Percentiles rank a stretch among this genome's conserved stretches.
Evolutionary conservation across 495 filamentous ascomycete genomes (phyloP).

Genomic region (Xylaria sp.): DNA sequence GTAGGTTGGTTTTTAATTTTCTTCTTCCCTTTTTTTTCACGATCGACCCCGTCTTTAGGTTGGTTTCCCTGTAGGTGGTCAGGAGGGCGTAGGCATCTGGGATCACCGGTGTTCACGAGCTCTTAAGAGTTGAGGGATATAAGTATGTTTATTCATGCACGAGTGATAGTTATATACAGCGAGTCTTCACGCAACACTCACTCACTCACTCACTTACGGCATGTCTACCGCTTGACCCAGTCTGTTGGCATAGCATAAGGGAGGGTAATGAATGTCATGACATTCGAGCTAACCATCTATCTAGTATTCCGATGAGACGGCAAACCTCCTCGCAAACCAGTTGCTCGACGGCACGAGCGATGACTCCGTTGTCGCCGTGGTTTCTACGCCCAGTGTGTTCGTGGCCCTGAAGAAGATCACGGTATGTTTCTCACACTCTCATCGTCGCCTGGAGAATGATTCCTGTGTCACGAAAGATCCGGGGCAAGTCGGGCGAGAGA

Average conservation of each 20-base stretch:
- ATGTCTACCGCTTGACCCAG: background rate
- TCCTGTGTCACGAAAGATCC: background rate
- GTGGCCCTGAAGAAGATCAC: conserved; percentile 73
- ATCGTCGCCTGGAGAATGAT: background rate
- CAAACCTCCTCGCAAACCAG: conserved; percentile 63
- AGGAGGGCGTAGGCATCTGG: background rate
- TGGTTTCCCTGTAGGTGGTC: background rate
- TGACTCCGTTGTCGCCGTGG: conserved; percentile 65
- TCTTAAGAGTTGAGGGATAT: background rate
- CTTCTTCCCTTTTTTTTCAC: background rate
- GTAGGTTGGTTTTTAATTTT: conserved; percentile 49
- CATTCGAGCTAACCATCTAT: background rate
- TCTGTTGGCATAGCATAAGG: background rate
- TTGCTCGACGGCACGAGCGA: conserved; percentile 63
- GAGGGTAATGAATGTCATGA: background rate
- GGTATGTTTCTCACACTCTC: conserved; percentile 48
- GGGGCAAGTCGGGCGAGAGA: background rate
- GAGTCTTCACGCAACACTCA: background rate
- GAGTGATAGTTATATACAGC: background rate
- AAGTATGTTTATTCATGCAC: background rate
- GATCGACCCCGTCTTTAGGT: background rate
- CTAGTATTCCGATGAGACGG: conserved; percentile 76
- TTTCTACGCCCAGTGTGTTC: conserved; percentile 80
- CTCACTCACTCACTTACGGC: background rate
- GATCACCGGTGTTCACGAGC: background rate